A percentile compares a stretch with the other conserved stretches of the same genome.
Conservation (phyloP, 2,329 filamentous ascomycete genomes). For the Chlorencoelia australis region DNA sequence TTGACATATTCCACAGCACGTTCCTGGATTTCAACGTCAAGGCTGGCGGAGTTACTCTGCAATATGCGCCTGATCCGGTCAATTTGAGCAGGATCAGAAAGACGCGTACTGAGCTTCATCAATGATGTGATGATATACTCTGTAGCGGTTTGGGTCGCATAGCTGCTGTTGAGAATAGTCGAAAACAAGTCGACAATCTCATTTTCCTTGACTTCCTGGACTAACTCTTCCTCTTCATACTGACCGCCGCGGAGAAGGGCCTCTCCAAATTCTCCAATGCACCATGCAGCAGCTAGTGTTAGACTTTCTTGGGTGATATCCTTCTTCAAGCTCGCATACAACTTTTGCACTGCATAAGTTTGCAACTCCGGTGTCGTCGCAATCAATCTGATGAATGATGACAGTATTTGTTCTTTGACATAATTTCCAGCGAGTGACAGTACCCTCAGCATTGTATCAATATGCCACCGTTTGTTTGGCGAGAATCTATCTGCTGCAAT, state of each 20-base stretch:
- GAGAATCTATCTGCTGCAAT: constrained; percentile 93
- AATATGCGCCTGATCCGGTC: constrained; percentile 76
- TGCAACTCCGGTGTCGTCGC: constrained; percentile 91
- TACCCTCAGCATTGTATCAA: constrained; percentile 94
- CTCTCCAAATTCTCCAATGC: constrained; percentile 94
- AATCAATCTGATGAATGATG: constrained; percentile 90
- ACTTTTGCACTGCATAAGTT: constrained; percentile 91
- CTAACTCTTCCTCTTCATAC: constrained; percentile 88
- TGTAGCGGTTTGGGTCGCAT: constrained; percentile 79
- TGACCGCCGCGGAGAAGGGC: constrained; percentile 78
- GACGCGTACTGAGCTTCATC: constrained; percentile 87
- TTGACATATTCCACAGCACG: constrained; percentile 92
- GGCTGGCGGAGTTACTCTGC: constrained; percentile 67
- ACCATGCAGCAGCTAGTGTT: constrained; percentile 89
- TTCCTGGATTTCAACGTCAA: constrained; percentile 94
- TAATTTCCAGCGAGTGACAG: constrained; percentile 91
- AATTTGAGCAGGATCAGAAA: constrained; percentile 74
- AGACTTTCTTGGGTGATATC: constrained; percentile 97
- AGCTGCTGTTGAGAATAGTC: constrained; percentile 87
- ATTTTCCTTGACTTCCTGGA: constrained; percentile 68
- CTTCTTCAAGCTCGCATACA: constrained; percentile 83
- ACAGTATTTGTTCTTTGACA: constrained; percentile 95
- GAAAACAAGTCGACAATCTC: constrained; percentile 91
- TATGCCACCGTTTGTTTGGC: constrained; percentile 96
- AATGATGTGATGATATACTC: constrained; percentile 94